Percentiles rank a stretch among this genome's conserved stretches.
phyloP scores from a whole-genome alignment of 768 basidiomycete genomes.

The Candolleomyces aberdarensis region DNA sequence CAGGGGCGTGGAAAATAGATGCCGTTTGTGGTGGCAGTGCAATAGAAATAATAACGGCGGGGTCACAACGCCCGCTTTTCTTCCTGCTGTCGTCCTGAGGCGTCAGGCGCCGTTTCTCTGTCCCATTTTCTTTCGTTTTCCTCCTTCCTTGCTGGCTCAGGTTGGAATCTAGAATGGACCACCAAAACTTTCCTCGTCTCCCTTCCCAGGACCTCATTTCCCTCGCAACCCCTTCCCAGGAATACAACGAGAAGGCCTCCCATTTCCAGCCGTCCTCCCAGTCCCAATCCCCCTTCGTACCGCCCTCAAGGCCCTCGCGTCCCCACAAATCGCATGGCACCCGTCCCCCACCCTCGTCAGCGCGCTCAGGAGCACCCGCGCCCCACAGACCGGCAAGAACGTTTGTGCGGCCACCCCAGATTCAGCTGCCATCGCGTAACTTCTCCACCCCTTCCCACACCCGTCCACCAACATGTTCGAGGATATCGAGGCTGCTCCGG shows the following conservation, averaged over 20 bases:
- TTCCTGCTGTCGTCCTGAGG: conserved; percentile 12
- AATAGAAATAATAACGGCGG: not conserved
- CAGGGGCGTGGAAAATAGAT: not conserved
- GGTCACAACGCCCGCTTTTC: conserved; percentile 5
- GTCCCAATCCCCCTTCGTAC: not conserved
- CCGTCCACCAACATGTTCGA: conserved; percentile 39
- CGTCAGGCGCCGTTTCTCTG: conserved; percentile 13
- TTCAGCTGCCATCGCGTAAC: not conserved
- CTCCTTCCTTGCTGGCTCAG: conserved; percentile 19
- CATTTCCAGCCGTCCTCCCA: not conserved
- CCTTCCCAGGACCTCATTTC: conserved; percentile 27
- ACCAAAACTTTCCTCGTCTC: conserved; percentile 11
- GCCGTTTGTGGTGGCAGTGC: not conserved
- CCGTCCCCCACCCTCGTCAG: not conserved
- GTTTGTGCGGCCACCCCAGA: not conserved
- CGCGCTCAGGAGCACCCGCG: not conserved
- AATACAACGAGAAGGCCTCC: conserved; percentile 13
- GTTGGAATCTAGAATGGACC: conserved; percentile 10
- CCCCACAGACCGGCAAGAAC: not conserved
- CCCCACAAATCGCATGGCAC: conserved; percentile 1
- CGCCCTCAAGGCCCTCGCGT: not conserved
- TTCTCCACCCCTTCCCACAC: conserved; percentile 10
- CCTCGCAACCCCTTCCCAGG: conserved; percentile 18
- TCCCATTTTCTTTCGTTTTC: conserved; percentile 9
- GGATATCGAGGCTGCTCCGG: conserved; percentile 57